Conservation (phyloP, 129 eudicot genomes). For the Tanacetum coccineum region DNA sequence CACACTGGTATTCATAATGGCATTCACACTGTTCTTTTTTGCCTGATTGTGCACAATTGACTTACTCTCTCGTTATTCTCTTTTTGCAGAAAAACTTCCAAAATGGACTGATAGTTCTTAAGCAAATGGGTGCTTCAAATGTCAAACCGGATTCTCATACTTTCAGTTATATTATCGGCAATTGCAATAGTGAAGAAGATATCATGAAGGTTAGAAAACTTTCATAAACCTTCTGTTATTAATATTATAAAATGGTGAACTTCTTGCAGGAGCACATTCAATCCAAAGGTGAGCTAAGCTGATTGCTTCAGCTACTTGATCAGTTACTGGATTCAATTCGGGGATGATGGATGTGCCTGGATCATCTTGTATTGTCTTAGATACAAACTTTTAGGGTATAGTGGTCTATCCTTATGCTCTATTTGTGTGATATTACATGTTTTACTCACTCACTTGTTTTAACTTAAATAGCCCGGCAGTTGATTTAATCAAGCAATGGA, state of each 20-base stretch:
- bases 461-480: constrained; percentile 48
- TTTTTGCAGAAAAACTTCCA: constrained; percentile 55
- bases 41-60: constrained; percentile 19
- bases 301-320: constrained; percentile 55
- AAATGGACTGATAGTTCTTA: constrained; percentile 62
- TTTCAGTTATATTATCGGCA: constrained; percentile 71
- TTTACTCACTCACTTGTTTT: constrained; percentile 9
- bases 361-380: constrained; percentile 61
- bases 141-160: constrained; percentile 70
- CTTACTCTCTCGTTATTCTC: constrained; percentile 19
- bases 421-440: background rate
- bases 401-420: background rate
- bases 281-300: constrained; percentile 51
- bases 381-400: constrained; percentile 56
- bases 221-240: background rate
- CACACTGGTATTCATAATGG: background rate
- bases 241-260: background rate
- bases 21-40: constrained; percentile 11
- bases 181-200: constrained; percentile 53
- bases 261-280: constrained; percentile 58
- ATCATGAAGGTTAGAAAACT: constrained; percentile 48
- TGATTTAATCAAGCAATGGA: constrained; percentile 77
- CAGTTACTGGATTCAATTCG: constrained; percentile 45
- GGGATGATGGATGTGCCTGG: constrained; percentile 75
- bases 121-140: constrained; percentile 71